Evolutionary conservation across 2,329 filamentous ascomycete genomes (phyloP).

Genomic region (Teratosphaeria gauchensis): DNA sequence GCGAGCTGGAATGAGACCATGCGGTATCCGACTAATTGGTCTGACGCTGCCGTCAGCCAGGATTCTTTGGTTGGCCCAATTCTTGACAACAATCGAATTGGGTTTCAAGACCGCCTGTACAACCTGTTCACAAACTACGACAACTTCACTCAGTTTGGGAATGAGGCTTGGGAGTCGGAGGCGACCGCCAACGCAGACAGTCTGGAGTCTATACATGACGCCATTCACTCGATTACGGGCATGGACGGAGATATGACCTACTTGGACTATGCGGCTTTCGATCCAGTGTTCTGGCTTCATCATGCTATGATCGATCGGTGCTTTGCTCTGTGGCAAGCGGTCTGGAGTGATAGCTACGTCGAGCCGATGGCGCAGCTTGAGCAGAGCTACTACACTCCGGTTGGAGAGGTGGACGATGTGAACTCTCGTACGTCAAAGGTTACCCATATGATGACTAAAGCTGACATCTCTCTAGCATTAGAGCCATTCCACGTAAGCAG

Average conservation of each 20-base stretch:
- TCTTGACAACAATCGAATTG: conserved; percentile 44
- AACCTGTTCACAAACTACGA: conserved; percentile 58
- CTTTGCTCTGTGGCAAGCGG: conserved; percentile 65
- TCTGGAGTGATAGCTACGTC: conserved; percentile 61
- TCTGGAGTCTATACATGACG: conserved; percentile 39
- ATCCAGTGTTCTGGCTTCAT: conserved; percentile 71
- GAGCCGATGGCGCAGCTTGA: conserved; percentile 42
- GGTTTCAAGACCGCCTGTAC: conserved; percentile 53
- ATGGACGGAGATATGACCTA: conserved; percentile 59
- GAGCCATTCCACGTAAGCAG: conserved; percentile 55
- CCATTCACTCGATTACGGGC: conserved; percentile 45
- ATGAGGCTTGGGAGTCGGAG: conserved; percentile 44
- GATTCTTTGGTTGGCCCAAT: conserved; percentile 47
- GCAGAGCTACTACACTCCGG: conserved; percentile 52
- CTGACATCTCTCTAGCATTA: conserved; percentile 32
- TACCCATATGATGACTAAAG: neutral
- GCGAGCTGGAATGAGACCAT: conserved; percentile 52
- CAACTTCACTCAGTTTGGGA: conserved; percentile 56
- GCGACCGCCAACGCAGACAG: conserved; percentile 49
- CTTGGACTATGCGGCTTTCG: conserved; percentile 64
- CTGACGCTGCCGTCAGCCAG: conserved; percentile 44
- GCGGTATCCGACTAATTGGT: conserved; percentile 41
- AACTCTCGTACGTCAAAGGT: conserved; percentile 9
- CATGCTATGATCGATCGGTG: conserved; percentile 65
- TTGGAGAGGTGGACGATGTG: conserved; percentile 36